Evolutionary conservation across 139 green algal genomes (phyloP).

Genomic region (Haematococcus lacustris): DNA sequence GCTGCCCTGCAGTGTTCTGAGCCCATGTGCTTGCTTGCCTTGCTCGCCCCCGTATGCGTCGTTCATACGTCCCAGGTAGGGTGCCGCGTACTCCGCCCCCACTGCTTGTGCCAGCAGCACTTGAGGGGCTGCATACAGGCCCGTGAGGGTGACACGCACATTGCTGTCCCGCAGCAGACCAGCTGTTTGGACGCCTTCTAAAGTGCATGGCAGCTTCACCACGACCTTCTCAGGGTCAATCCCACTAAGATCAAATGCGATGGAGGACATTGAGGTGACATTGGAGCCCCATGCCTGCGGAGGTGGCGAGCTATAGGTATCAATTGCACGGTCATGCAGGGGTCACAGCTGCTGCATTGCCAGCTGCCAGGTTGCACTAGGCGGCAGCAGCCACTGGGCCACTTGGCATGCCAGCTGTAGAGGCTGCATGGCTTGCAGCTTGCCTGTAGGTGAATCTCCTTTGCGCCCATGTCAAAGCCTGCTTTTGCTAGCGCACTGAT

Average conservation of each 20-base stretch:
- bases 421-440: no score
- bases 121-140: slow-evolving; percentile 50
- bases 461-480: slow-evolving; percentile 33
- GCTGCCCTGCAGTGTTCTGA: no score
- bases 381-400: no score
- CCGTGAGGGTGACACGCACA: slow-evolving; percentile 63
- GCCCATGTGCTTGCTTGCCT: no score
- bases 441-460: slow-evolving; percentile 74
- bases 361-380: no score
- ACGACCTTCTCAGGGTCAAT: slow-evolving; percentile 30
- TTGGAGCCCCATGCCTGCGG: slow-evolving; percentile 67
- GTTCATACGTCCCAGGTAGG: slow-evolving; percentile 75
- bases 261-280: slow-evolving; percentile 37
- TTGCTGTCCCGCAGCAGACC: slow-evolving; percentile 37
- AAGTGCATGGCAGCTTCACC: slow-evolving; percentile 67
- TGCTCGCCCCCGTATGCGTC: slow-evolving; percentile 36
- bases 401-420: no score
- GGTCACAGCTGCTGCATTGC: no score
- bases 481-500: slow-evolving; percentile 27
- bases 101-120: slow-evolving; percentile 50
- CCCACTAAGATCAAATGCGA: slow-evolving; percentile 38
- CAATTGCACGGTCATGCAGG: no score
- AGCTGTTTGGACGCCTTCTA: slow-evolving; percentile 55
- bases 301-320: no score
- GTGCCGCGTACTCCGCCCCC: slow-evolving; percentile 70